Conservation (phyloP, 768 basidiomycete species). For the Xerocomellus amylosporus region DNA sequence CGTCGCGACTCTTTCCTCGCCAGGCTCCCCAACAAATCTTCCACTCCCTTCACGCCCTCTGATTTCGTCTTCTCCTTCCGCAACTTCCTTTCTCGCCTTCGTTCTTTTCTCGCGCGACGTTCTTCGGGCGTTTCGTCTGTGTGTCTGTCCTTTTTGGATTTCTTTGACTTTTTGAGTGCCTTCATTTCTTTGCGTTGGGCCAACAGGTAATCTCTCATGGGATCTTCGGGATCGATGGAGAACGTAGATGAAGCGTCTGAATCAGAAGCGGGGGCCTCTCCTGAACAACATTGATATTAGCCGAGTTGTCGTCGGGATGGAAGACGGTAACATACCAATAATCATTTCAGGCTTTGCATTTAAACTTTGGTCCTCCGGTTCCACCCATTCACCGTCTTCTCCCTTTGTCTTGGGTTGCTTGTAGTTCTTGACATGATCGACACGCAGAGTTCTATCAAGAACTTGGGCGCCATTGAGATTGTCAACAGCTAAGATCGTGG, state of each 20-base stretch:
- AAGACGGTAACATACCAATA: slow-evolving; percentile 44
- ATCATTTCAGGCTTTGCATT: slow-evolving; percentile 82
- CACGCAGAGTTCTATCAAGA: slow-evolving; percentile 80
- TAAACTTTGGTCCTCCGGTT: slow-evolving; percentile 79
- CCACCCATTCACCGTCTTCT: slow-evolving; percentile 82
- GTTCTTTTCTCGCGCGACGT: slow-evolving; percentile 68
- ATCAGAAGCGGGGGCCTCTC: slow-evolving; percentile 54
- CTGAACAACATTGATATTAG: slow-evolving; percentile 34
- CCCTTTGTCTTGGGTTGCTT: slow-evolving; percentile 79
- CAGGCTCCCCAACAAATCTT: slow-evolving; percentile 58
- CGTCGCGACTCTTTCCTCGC: slow-evolving; percentile 23
- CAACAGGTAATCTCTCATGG: slow-evolving; percentile 92
- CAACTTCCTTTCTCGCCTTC: slow-evolving; percentile 66
- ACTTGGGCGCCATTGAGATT: slow-evolving; percentile 96
- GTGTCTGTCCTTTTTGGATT: slow-evolving; percentile 58
- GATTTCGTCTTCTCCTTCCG: slow-evolving; percentile 53
- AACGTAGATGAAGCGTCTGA: slow-evolving; percentile 62
- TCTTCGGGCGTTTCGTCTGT: slow-evolving; percentile 81
- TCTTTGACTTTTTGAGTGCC: slow-evolving; percentile 58
- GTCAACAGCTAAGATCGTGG: slow-evolving; percentile 94
- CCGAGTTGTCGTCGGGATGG: not conserved
- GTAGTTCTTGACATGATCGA: slow-evolving; percentile 91
- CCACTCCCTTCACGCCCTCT: slow-evolving; percentile 61
- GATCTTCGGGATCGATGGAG: slow-evolving; percentile 91
- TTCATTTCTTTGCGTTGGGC: slow-evolving; percentile 72